Base-by-base conservation (phyloP, 2,329 filamentous ascomycete genomes). In the Penicillium concentricum region DNA sequence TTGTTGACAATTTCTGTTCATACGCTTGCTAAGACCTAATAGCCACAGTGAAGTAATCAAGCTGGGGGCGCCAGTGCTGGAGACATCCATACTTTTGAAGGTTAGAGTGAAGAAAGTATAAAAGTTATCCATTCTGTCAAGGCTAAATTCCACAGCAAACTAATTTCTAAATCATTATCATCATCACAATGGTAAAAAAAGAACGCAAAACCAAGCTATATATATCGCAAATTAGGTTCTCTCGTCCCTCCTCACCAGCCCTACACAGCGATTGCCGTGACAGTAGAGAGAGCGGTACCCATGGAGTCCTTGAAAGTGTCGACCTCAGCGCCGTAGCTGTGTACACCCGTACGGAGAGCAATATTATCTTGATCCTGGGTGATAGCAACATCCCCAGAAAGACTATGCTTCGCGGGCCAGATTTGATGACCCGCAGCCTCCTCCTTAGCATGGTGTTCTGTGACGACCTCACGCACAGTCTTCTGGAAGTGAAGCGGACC, bases 401-500 rank as follows among this genome's bases (percentile, higher is more conserved):
- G 12, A 30, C 4, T 6, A 24, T 24, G 28, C 48, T 51, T 34
- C 16, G 81, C 81, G 0, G 82, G 82, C 81, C 81, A 84, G 47
- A 84, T 81, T 67, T 84, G 77, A 42, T 71, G 64, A 5, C 76
- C 76, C 0, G 63, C 74, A 9, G 70, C 71, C 57, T 77, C 71
- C 64, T 85, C 82, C 37, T 73, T 72, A 58, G 74, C 69, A 54
- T 57, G 72, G 63, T 85, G 82, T 34, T 76, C 74, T 44, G 73
- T 74, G 32, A 85, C 72, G 12, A 79, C 65, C 38, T 83, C 78
- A 4, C 82, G 80, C 28, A 84, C 79, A 5, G 72, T 69, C 39
- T 78, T 78, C 74, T 85, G 82, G 76, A 85, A 85, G 71, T 79
- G 82, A 0, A 86, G 72, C 0, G 83, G 81, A 2, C 82, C 82